These are phyloP conservation scores for Trypanosoma boissoni DNA, from an alignment of 208 protist species.

Conservation along the genomic window DNA sequence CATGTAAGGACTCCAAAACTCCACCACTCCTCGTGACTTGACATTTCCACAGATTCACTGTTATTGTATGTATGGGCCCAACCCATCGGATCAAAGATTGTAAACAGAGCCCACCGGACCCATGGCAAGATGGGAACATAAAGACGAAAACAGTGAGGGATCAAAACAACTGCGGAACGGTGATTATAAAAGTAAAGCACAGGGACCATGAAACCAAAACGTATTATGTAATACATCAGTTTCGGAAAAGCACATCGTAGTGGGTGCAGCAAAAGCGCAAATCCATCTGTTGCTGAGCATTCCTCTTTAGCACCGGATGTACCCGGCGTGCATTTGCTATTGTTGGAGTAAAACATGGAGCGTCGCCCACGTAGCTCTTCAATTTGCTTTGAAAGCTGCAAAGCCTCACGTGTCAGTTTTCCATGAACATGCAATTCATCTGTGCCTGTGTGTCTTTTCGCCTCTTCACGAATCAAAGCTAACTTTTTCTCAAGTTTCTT, in stretches of 20 bases:
- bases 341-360: slow-evolving; percentile 9
- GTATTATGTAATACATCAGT: too few relatives aligned
- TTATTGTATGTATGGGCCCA: not conserved
- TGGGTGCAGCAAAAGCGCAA: slow-evolving; percentile 11
- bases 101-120: not conserved
- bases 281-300: too few relatives aligned
- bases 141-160: slow-evolving; percentile 18
- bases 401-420: slow-evolving; percentile 26
- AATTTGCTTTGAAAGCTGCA: slow-evolving; percentile 35
- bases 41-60: not conserved
- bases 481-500: slow-evolving; percentile 34
- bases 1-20: slow-evolving; percentile 8
- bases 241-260: too few relatives aligned
- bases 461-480: slow-evolving; percentile 31
- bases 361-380: slow-evolving; percentile 26
- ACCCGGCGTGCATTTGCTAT: not conserved
- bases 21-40: not conserved
- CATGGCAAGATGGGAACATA: not conserved
- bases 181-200: slow-evolving; percentile 27
- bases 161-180: slow-evolving; percentile 13
- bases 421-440: slow-evolving; percentile 41
- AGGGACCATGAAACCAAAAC: slow-evolving; percentile 28
- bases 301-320: too few relatives aligned
- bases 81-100: too few relatives aligned
- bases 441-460: slow-evolving; percentile 23